Evolutionary conservation across 371 early-diverging fungal species (phyloP), one percentile per base, ranked within the genome.

Genomic region (Mucor velutinosus): DNA sequence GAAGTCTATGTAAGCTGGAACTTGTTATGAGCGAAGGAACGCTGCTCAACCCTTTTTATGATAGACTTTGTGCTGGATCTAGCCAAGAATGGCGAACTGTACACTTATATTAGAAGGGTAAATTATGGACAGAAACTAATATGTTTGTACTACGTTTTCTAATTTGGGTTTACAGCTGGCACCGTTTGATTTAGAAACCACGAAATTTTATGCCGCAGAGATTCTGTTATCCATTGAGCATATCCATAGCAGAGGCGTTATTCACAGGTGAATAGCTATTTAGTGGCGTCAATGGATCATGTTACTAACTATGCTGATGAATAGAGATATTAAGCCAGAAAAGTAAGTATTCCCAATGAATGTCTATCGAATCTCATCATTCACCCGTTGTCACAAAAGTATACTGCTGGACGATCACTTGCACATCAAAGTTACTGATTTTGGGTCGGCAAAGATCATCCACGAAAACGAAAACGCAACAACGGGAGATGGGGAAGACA

Each of bases 371-470:
- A 14, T 29, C 23, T 56, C 56, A 55, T 12, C 7, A 60, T 23
- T 60, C 32, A 43, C 41, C 11, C 51, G 17, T 27, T 29, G 23
- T 1, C n/a, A 33, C 30, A 14, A 35, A 65, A 90, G 90, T 72
- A 94, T 99, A 64, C 79, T 99, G 37, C 72, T 99, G 47, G 92
- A 90, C 57, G 82, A 87, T 7, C 74, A 88, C 45, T 90, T 94
- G 80, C 97, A 97, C 76, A 92, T 97, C 69, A 97, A 96, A 81
- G 81, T 99, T 30, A 93, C 97, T 7, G 99, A 99, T 77, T 98
- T 98, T 84, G 99, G 99, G 15, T 93, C 95, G n/a, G 96, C 97
- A 11, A 97, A 96, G 71, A 89, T 94, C n/a, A 69, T 92, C 2
- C 72, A 78, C 7, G 73, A 69, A 19, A 12, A 8, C 57, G 51